Evolutionary conservation across 2,329 filamentous ascomycete genomes (phyloP), one percentile per base, ranked within the genome.

Genomic region (Ascochyta pisi): DNA sequence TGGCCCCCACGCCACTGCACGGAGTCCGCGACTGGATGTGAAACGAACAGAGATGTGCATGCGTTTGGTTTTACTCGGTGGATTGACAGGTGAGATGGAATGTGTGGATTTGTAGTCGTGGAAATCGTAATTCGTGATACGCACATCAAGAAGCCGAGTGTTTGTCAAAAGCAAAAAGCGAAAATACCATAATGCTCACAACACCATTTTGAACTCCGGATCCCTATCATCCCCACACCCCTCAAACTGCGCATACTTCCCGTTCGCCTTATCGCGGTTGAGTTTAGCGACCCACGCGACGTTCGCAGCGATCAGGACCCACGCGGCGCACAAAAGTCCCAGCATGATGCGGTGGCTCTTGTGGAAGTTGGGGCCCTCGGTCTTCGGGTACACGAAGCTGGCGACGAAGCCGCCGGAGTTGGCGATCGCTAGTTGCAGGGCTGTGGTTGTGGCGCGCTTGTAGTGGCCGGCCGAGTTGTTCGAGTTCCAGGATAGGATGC

Each of bases 401-500:
- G 86, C 84, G 2, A 89, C 86, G 62, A 89, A 88, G 0, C 87
- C 87, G 41, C 87, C 87, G 7, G 81, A 83, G 61, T 90, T 90
- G 0, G 87, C 87, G 61, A 89, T 84, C 1, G 84, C 83, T 24
- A 90, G 77, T 70, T 90, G 87, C 62, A 89, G 65, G 0, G 84
- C 88, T 1, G 83, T 84, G 0, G 87, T 87, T 0, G 87, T 89
- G 0, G 88, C 87, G 13, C 88, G 78, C 70, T 90, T 90, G 67
- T 89, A 90, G 67, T 90, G 87, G 0, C 84, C 86, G 0, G 86
- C 86, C 0, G 83, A 86, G 68, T 89, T 89, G 67, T 89, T 89
- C 2, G 84, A 84, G 58, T 86, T 83, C 86, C 87, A 89, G 1
- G 83, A 86, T 9, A 89, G 75, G 3, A 88, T 82, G 16, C 82